Conservation (phyloP, 805 yeast genomes). For the Blastobotrys parvus region DNA sequence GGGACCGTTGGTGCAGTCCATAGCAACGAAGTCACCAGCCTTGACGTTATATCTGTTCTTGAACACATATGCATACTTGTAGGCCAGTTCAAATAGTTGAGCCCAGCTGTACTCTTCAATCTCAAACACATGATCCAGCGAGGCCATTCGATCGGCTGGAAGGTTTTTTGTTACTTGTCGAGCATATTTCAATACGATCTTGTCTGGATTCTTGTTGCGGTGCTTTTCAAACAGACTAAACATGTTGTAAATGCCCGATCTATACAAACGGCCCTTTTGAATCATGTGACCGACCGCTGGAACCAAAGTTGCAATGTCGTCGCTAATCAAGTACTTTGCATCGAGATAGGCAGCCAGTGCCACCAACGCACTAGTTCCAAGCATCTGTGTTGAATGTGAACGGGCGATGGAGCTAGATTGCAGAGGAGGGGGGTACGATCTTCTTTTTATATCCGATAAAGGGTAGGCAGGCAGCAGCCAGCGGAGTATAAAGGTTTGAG, state of each 20-base stretch:
- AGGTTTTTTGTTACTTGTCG: conserved; percentile 27
- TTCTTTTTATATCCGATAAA: too few relatives aligned
- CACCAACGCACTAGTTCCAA: conserved; percentile 21
- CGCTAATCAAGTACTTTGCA: conserved; percentile 37
- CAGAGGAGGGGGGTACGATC: too few relatives aligned
- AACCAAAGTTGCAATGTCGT: conserved; percentile 45
- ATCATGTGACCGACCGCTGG: conserved; percentile 21
- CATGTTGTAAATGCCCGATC: conserved; percentile 37
- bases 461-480: too few relatives aligned
- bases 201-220: conserved; percentile 42
- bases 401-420: too few relatives aligned
- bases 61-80: conserved; percentile 59
- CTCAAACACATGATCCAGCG: conserved; percentile 44
- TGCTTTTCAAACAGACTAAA: conserved; percentile 63
- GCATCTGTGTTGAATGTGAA: too few relatives aligned
- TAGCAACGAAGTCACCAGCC: conserved; percentile 59
- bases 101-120: conserved; percentile 60
- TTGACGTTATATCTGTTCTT: conserved; percentile 54
- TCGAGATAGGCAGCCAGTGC: conserved; percentile 35
- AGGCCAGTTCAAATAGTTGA: conserved; percentile 57
- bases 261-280: conserved; percentile 35
- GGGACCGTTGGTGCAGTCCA: conserved; percentile 78
- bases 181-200: conserved; percentile 56
- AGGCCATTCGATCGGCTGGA: conserved; percentile 31
- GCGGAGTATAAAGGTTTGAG: too few relatives aligned